Percentiles rank a stretch among this genome's conserved stretches.
These are phyloP conservation scores for Trichoderma breve DNA, from an alignment of 2,329 filamentous ascomycete genomes.

Conservation along the genomic window DNA sequence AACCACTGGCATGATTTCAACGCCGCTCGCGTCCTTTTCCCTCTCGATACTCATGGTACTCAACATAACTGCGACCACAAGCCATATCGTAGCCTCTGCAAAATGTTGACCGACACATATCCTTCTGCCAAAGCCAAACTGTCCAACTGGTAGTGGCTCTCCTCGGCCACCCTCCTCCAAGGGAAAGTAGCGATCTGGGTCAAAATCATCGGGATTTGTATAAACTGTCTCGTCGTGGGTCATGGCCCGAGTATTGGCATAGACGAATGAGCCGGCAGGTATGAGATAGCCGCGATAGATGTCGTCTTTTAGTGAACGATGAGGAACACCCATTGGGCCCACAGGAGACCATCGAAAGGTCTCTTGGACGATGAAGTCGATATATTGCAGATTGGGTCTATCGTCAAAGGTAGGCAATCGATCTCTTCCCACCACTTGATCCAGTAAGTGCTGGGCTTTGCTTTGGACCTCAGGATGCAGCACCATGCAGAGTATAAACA, in stretches of 20 bases:
- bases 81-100: conserved; percentile 45
- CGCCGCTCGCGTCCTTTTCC: conserved; percentile 35
- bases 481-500: conserved; percentile 46
- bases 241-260: conserved; percentile 46
- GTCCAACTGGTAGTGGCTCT: conserved; percentile 46
- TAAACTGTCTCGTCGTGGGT: conserved; percentile 42
- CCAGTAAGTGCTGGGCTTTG: conserved; percentile 47
- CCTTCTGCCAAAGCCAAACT: conserved; percentile 53
- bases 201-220: conserved; percentile 42
- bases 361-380: conserved; percentile 49
- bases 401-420: conserved; percentile 49
- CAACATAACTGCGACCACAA: conserved; percentile 40
- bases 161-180: conserved; percentile 38
- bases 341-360: conserved; percentile 45
- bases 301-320: conserved; percentile 53
- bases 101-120: conserved; percentile 51
- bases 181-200: conserved; percentile 45
- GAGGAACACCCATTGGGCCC: conserved; percentile 52
- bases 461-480: conserved; percentile 43
- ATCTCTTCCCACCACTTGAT: conserved; percentile 44
- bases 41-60: conserved; percentile 38
- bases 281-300: conserved; percentile 57
- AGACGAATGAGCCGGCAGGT: conserved; percentile 49
- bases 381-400: conserved; percentile 40
- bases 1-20: conserved; percentile 32